Percentiles rank a stretch among this genome's conserved stretches.
Conservation (phyloP, 805 yeast species). For the Suhomyces prunicola region DNA sequence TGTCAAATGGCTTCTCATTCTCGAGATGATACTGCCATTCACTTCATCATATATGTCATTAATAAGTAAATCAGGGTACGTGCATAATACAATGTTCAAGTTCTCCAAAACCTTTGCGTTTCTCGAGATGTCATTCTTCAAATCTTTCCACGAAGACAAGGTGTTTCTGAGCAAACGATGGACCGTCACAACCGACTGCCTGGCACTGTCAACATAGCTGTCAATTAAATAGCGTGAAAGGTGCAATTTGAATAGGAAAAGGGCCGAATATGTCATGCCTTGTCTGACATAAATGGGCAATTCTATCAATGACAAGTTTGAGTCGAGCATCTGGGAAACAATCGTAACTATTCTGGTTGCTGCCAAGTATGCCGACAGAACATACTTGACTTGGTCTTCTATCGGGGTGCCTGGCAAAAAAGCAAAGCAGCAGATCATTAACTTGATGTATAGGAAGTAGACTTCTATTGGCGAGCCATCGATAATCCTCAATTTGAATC, state of each 20-base stretch:
- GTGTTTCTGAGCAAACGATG: constrained; percentile 86
- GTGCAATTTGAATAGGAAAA: constrained; percentile 76
- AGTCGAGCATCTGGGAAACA: constrained; percentile 62
- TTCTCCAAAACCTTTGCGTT: constrained; percentile 90
- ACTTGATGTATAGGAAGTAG: constrained; percentile 70
- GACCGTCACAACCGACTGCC: constrained; percentile 91
- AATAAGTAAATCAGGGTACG: constrained; percentile 83
- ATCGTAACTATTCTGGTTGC: constrained; percentile 82
- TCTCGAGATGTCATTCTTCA: constrained; percentile 85
- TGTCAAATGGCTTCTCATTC: constrained; percentile 90
- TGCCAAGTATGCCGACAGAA: constrained; percentile 72
- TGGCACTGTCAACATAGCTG: constrained; percentile 78
- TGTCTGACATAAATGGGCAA: constrained; percentile 85
- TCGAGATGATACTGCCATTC: constrained; percentile 56
- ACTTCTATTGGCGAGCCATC: constrained; percentile 68
- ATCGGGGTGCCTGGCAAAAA: constrained; percentile 86
- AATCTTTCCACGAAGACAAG: constrained; percentile 85
- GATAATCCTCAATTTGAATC: constrained; percentile 62
- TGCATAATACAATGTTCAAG: constrained; percentile 78
- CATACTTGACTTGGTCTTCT: constrained; percentile 82
- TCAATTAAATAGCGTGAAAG: constrained; percentile 70
- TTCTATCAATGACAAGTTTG: constrained; percentile 69
- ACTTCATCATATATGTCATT: constrained; percentile 31
- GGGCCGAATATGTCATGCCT: constrained; percentile 76
- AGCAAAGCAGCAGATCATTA: constrained; percentile 84